Percentiles rank a stretch among this genome's conserved stretches.
Evolutionary conservation across 2,329 filamentous ascomycete genomes (phyloP).

Genomic region (Sordariomycetes sp.): DNA sequence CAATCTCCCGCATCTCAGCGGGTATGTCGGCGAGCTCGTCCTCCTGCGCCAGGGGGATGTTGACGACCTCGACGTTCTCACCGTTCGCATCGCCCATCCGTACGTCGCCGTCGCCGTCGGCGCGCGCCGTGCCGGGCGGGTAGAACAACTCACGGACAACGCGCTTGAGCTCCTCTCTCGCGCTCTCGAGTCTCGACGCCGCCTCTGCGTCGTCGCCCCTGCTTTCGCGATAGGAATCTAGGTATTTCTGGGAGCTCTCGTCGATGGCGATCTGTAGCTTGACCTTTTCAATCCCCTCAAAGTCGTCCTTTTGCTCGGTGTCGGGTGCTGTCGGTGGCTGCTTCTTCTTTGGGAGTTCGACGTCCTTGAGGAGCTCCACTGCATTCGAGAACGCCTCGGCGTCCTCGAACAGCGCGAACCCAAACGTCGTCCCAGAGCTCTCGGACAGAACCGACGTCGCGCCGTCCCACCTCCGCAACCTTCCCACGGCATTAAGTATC

Average conservation of each 20-base stretch:
- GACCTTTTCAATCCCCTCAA: conserved; percentile 51
- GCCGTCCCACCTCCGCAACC: conserved; percentile 73
- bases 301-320: conserved; percentile 21
- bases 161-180: conserved; percentile 52
- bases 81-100: conserved; percentile 54
- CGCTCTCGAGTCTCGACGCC: conserved; percentile 50
- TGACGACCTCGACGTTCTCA: conserved; percentile 70
- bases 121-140: conserved; percentile 32
- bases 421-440: conserved; percentile 74
- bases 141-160: conserved; percentile 62
- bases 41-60: conserved; percentile 74
- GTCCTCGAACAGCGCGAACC: conserved; percentile 92
- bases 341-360: conserved; percentile 70
- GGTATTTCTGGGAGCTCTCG: conserved; percentile 67
- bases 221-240: conserved; percentile 66
- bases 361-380: conserved; percentile 68
- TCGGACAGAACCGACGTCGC: conserved; percentile 47
- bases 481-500: conserved; percentile 65
- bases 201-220: conserved; percentile 49
- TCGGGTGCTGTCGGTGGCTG: conserved; percentile 32
- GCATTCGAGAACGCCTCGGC: conserved; percentile 76
- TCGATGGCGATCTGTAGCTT: conserved; percentile 67
- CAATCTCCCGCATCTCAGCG: conserved; percentile 88
- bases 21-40: conserved; percentile 94
- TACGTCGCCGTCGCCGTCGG: conserved; percentile 54